A percentile compares a stretch with the other conserved stretches of the same genome.
These are phyloP conservation scores for Trifolium subterraneum DNA, from an alignment of 306 rosid genomes.

Conservation along the genomic window DNA sequence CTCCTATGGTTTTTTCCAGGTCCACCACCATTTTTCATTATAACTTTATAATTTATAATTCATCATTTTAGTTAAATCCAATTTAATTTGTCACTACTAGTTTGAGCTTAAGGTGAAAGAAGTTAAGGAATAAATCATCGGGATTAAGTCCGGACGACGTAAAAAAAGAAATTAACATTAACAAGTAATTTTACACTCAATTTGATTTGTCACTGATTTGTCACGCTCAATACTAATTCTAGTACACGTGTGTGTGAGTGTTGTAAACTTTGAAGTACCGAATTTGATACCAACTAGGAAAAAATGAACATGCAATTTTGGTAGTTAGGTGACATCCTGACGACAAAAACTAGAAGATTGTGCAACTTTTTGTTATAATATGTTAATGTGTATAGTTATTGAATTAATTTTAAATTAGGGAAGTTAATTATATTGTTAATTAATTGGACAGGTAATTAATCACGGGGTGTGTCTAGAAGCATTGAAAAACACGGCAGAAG, in stretches of 20 bases:
- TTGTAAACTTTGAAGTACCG: not conserved
- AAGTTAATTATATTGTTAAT: not conserved
- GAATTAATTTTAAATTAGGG: not conserved
- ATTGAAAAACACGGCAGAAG: conserved; percentile 54
- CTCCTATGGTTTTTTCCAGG: conserved; percentile 85
- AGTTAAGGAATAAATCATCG: too few relatives aligned
- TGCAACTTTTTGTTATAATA: too few relatives aligned
- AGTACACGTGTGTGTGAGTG: not conserved
- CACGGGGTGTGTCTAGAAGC: conserved; percentile 70
- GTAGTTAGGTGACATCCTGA: not conserved
- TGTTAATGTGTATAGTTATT: not conserved
- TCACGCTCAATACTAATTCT: not conserved
- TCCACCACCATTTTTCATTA: conserved; percentile 8
- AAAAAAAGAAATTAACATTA: too few relatives aligned
- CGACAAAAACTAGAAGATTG: not conserved
- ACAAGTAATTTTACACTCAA: too few relatives aligned
- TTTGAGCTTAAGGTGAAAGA: too few relatives aligned
- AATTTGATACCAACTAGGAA: too few relatives aligned
- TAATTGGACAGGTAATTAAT: conserved; percentile 58
- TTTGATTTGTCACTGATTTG: too few relatives aligned
- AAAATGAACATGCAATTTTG: not conserved
- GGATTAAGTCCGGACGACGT: too few relatives aligned
- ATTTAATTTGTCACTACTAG: not conserved
- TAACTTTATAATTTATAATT: not conserved
- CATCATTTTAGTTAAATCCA: not conserved